phyloP scores from a whole-genome alignment of 805 yeast species.

The Ogataea methylovora region DNA sequence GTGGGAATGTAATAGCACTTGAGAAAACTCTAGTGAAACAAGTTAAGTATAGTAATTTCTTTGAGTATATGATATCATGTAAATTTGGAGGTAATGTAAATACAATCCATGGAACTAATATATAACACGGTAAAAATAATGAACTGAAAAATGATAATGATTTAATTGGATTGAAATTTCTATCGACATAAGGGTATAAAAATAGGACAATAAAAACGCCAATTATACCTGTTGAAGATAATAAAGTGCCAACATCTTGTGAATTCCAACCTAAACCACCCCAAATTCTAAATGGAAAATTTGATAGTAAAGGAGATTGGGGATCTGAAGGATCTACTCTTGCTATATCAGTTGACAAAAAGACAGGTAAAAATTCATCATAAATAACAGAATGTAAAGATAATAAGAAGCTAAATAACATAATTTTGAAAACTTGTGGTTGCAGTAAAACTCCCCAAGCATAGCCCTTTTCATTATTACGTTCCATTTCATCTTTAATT shows the following conservation, averaged over 20 bases:
- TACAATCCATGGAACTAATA: slow-evolving; percentile 39
- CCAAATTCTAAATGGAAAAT: slow-evolving; percentile 39
- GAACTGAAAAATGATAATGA: slow-evolving; percentile 34
- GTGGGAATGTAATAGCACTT: slow-evolving; percentile 44
- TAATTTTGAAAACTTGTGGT: slow-evolving; percentile 4
- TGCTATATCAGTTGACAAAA: slow-evolving; percentile 28
- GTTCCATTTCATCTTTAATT: slow-evolving; percentile 2
- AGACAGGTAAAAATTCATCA: slow-evolving; percentile 50
- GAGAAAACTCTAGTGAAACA: slow-evolving; percentile 23
- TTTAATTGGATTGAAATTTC: slow-evolving; percentile 35
- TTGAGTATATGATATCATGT: background rate
- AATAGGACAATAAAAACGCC: slow-evolving; percentile 44
- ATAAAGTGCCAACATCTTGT: slow-evolving; percentile 39
- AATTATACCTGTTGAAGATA: slow-evolving; percentile 46
- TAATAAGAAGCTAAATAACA: slow-evolving; percentile 30
- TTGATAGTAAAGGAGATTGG: slow-evolving; percentile 14
- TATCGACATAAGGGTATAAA: slow-evolving; percentile 44
- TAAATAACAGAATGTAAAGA: slow-evolving; percentile 42
- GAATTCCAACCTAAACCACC: slow-evolving; percentile 49
- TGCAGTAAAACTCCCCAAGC: slow-evolving; percentile 12
- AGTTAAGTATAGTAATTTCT: slow-evolving; percentile 18
- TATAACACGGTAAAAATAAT: slow-evolving; percentile 38
- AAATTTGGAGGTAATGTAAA: slow-evolving; percentile 27
- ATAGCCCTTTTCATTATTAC: slow-evolving; percentile 2
- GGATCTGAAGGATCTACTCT: slow-evolving; percentile 1